phyloP scores from a whole-genome alignment of 495 filamentous ascomycete species.

The Penicillium simplicissimum region DNA sequence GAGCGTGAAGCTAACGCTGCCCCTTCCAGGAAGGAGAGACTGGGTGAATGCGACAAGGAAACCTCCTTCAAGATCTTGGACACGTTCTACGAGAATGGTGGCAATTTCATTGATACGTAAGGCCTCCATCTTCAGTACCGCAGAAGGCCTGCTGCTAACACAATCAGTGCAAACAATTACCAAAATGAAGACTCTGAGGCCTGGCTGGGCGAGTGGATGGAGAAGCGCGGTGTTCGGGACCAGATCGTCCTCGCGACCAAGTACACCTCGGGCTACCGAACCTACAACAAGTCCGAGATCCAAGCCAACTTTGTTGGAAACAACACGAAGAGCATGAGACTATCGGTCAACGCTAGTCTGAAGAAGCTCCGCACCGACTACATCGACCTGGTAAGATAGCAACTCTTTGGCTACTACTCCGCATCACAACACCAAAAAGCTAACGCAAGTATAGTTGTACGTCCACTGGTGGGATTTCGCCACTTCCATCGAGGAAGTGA shows the following conservation, averaged over 20 bases:
- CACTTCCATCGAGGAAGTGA: slow-evolving; percentile 46
- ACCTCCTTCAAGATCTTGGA: slow-evolving; percentile 66
- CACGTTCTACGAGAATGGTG: slow-evolving; percentile 63
- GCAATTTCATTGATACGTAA: slow-evolving; percentile 77
- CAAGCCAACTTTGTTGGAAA: slow-evolving; percentile 62
- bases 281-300: slow-evolving; percentile 31
- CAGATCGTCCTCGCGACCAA: slow-evolving; percentile 61
- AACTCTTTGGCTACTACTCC: slow-evolving; percentile 4
- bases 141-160: neutral
- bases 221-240: slow-evolving; percentile 15
- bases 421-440: neutral
- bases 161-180: slow-evolving; percentile 59
- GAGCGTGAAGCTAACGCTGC: neutral
- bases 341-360: slow-evolving; percentile 54
- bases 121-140: too few relatives aligned
- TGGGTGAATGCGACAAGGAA: slow-evolving; percentile 64
- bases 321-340: slow-evolving; percentile 54
- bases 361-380: slow-evolving; percentile 66
- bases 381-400: slow-evolving; percentile 65
- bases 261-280: slow-evolving; percentile 51
- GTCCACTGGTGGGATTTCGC: slow-evolving; percentile 50
- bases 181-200: slow-evolving; percentile 67
- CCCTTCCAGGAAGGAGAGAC: slow-evolving; percentile 31
- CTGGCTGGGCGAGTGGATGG: slow-evolving; percentile 58
- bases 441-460: slow-evolving; percentile 16